Base-by-base conservation (phyloP, 768 basidiomycete genomes). In the Jaapia argillacea region DNA sequence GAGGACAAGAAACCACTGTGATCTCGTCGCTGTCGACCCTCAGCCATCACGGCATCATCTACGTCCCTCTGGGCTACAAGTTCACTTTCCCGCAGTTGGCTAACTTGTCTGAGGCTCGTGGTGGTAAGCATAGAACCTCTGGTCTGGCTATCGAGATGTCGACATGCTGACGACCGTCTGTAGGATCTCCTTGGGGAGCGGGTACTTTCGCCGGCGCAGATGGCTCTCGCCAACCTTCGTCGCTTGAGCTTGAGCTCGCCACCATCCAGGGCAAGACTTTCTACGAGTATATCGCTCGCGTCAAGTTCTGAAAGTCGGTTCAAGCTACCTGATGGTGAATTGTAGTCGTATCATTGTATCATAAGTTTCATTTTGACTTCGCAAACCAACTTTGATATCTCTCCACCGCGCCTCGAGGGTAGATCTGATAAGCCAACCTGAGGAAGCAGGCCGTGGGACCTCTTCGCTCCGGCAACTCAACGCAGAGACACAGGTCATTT, bases 171-270 rank as follows among this genome's bases (percentile, higher is more conserved):
- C 33, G n/a, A 41, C 13, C 12, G 28, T 37, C 2, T 36, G 21
- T n/a, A n/a, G n/a, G n/a, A n/a, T 81, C 81, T 13, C 75, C 86
- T 18, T 89, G 78, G 75, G 87, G 86, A 35, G 81, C 85, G 20
- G 82, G 81, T 20, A 80, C 81, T 7, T 70, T 72, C 48, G 69
- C 78, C 24, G 69, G 60, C 1, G 27, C 53, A 2, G 59, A 66
- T 42, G 77, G 76, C 3, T 51, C 58, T 4, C 74, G 79, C 45
- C 57, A 66, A 47, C 76, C 79, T 1, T 55, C 62, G 6, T 43
- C 54, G 4, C 65, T 74, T 22, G 81, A 84, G 54, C 59, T 70
- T 24, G 64, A 71, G 46, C 54, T 81, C 6, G 77, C 75, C 4
- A 49, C 42, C 7, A 58, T 67, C 31, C 80, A 83, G 50, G 81